Conservation (phyloP, 495 filamentous ascomycete species). For the Penicillium silybi region DNA sequence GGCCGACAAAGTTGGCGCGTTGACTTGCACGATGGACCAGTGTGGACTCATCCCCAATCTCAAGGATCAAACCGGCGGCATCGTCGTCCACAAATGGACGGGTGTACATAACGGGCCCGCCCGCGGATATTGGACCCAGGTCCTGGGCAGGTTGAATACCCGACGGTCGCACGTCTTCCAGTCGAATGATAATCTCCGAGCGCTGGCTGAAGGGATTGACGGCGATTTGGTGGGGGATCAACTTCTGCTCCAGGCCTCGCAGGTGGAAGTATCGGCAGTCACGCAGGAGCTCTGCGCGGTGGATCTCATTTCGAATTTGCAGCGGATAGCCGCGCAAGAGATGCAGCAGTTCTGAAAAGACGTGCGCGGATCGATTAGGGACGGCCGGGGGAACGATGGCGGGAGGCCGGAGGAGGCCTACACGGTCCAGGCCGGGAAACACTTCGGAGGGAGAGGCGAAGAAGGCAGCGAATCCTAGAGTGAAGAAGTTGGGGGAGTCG, state of each 20-base stretch:
- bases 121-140: constrained; percentile 17
- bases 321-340: constrained; percentile 85
- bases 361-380: constrained; percentile 72
- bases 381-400: constrained; percentile 79
- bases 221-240: constrained; percentile 74
- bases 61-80: constrained; percentile 69
- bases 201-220: constrained; percentile 65
- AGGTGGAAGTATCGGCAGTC: constrained; percentile 94
- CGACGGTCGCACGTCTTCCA: constrained; percentile 82
- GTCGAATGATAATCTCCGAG: constrained; percentile 74
- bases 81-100: constrained; percentile 78
- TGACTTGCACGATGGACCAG: constrained; percentile 53
- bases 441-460: constrained; percentile 75
- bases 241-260: constrained; percentile 81
- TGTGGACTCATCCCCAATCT: constrained; percentile 68
- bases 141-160: constrained; percentile 65
- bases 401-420: constrained; percentile 82
- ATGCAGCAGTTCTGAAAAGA: constrained; percentile 80
- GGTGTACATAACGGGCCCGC: constrained; percentile 70
- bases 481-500: constrained; percentile 93
- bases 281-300: constrained; percentile 73
- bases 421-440: constrained; percentile 80
- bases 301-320: constrained; percentile 68
- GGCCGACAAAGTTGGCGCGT: constrained; percentile 68
- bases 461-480: constrained; percentile 86